phyloP scores from a whole-genome alignment of 2,329 filamentous ascomycete species.

The Zymoseptoria crescenta region DNA sequence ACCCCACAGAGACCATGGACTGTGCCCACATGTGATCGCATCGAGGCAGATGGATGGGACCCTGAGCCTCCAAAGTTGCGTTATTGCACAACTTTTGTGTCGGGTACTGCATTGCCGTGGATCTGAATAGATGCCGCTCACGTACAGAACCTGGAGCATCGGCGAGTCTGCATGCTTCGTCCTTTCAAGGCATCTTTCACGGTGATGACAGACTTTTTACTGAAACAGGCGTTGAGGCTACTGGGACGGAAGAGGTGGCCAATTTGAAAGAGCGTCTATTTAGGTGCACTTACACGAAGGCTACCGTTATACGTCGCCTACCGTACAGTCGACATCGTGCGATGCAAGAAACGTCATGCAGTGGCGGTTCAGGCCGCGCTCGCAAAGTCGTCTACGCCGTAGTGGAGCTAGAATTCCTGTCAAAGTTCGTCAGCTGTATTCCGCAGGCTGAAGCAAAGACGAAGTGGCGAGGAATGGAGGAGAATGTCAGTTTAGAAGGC shows the following conservation, averaged over 20 bases:
- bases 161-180: not conserved
- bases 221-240: too few species aligned
- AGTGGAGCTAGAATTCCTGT: not conserved
- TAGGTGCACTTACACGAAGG: too few species aligned
- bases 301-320: too few species aligned
- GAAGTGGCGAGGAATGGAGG: not conserved
- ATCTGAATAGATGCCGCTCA: not conserved
- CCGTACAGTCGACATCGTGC: too few species aligned
- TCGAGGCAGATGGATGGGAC: not conserved
- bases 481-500: constrained; percentile 23
- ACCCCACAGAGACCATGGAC: not conserved
- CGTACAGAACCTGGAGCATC: not conserved
- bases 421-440: not conserved
- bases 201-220: too few species aligned
- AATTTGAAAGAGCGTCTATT: too few species aligned
- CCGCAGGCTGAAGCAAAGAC: not conserved
- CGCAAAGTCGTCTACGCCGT: not conserved
- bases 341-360: too few species aligned
- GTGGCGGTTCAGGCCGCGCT: not conserved
- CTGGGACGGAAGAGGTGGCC: too few species aligned
- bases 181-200: not conserved
- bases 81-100: not conserved
- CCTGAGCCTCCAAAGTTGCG: too few species aligned
- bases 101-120: not conserved
- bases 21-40: not conserved